Evolutionary conservation across 2,329 filamentous ascomycete genomes (phyloP), one percentile per base, ranked within the genome.

Genomic region (Penicillium olsonii): DNA sequence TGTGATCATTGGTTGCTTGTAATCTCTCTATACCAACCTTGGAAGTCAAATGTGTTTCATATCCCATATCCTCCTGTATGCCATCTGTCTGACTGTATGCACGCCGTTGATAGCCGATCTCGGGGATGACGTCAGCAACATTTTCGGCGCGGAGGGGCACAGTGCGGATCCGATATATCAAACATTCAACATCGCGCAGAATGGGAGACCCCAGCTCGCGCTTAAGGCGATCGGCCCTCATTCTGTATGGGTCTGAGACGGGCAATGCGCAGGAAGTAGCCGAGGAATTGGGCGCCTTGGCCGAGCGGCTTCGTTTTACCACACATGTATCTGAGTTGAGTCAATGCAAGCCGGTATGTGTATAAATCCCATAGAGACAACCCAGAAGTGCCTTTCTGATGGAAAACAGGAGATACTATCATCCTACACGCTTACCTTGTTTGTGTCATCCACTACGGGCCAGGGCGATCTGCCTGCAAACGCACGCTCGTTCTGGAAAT

Each of bases 191-290:
- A 37, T 37, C 44, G 7, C 19, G 12, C 58, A 65, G 45, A 7
- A 70, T 69, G 68, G 59, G 48, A 26, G 55, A 53, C 20, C 55
- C 47, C 37, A 42, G 48, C 17, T 35, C 47, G 24, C 40, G 42
- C 26, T 45, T 43, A 37, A 61, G 41, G 35, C 55, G 80, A 59
- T 80, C 75, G 35, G 83, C 81, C 43, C 81, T 95, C 58, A 79
- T 99, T 50, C 80, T 95, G 27, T 99, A 96, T 73, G 94, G 90
- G 47, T 95, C 92, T 33, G 94, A 99, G 75, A 97, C 92, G 18
- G 94, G 94, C 48, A 96, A 94, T 66, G 87, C 90, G 46, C 89
- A 96, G 71, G 92, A 97, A 71, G 83, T 92, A 55, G 92, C 94
- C 17, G 85, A 90, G 63, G 90, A 96, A 68, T 76, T 97, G 54